These are phyloP conservation scores for Sicyos edulis DNA, from an alignment of 306 rosid genomes.

Conservation along the genomic window DNA sequence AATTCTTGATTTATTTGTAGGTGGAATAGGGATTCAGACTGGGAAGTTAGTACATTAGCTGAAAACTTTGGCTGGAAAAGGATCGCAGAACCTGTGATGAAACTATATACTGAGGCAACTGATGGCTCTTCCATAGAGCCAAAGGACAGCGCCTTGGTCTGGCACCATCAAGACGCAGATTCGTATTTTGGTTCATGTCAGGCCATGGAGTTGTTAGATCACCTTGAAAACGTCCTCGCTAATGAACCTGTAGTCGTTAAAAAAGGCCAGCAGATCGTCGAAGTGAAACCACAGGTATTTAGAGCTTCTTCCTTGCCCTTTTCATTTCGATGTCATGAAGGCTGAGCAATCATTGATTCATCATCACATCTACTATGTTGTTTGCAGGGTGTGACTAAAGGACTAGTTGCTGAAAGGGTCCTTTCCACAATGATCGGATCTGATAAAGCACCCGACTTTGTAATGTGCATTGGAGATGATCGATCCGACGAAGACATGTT, in stretches of 20 bases:
- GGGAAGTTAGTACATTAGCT: constrained; percentile 41
- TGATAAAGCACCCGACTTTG: constrained; percentile 52
- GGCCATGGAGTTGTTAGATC: constrained; percentile 62
- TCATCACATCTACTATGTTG: constrained; percentile 15
- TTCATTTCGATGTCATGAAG: constrained; percentile 5
- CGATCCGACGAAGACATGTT: constrained; percentile 85
- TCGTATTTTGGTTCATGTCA: constrained; percentile 54
- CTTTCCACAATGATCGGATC: constrained; percentile 40
- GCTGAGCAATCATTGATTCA: constrained; percentile 17
- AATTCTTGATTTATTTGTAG: constrained; percentile 31
- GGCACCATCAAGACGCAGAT: constrained; percentile 60
- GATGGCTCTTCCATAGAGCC: constrained; percentile 61
- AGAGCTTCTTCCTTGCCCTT: neutral
- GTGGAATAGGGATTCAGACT: constrained; percentile 53
- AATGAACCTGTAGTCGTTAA: constrained; percentile 57
- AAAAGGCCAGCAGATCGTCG: constrained; percentile 56
- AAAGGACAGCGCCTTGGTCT: constrained; percentile 68
- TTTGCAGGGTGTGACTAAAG: constrained; percentile 61
- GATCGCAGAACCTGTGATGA: constrained; percentile 62
- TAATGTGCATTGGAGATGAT: constrained; percentile 77
- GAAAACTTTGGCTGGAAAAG: constrained; percentile 46
- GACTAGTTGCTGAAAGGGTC: constrained; percentile 51
- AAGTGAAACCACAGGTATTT: constrained; percentile 63
- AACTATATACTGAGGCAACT: constrained; percentile 49
- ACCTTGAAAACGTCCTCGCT: constrained; percentile 52